Percentiles rank a stretch among this genome's conserved stretches.
These are phyloP conservation scores for Boletus subcaerulescens DNA, from an alignment of 768 basidiomycete species.

Conservation along the genomic window DNA sequence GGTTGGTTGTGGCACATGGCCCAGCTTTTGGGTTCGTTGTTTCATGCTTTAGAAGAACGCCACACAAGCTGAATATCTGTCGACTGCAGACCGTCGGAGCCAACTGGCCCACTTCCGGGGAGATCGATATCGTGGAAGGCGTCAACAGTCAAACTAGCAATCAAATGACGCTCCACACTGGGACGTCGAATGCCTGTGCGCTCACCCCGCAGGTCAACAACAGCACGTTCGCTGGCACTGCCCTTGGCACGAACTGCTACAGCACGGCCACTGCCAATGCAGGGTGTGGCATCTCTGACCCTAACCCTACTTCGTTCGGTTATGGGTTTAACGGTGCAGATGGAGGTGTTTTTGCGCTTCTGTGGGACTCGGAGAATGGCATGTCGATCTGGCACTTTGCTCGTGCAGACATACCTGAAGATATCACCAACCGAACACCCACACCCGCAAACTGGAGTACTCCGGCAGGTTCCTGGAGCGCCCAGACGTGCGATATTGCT, in stretches of 20 bases:
- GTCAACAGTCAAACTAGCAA: conserved; percentile 59
- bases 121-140: conserved; percentile 76
- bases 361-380: conserved; percentile 46
- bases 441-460: conserved; percentile 49
- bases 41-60: not conserved
- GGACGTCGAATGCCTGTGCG: conserved; percentile 37
- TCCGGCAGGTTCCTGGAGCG: conserved; percentile 52
- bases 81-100: conserved; percentile 41
- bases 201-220: conserved; percentile 13
- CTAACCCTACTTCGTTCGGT: conserved; percentile 41
- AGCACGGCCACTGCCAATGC: conserved; percentile 39
- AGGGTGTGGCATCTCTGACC: conserved; percentile 51
- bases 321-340: conserved; percentile 30
- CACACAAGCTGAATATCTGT: not conserved
- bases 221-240: conserved; percentile 18
- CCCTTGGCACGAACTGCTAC: conserved; percentile 35
- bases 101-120: conserved; percentile 52
- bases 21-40: conserved; percentile 50
- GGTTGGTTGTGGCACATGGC: conserved; percentile 62
- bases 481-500: conserved; percentile 46
- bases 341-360: conserved; percentile 56
- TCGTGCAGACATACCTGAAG: conserved; percentile 47
- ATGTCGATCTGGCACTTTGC: conserved; percentile 59
- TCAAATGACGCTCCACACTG: conserved; percentile 65
- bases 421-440: conserved; percentile 45